Evolutionary conservation across 148 eudicot genomes (phyloP).

Genomic region (Spergularia marina): DNA sequence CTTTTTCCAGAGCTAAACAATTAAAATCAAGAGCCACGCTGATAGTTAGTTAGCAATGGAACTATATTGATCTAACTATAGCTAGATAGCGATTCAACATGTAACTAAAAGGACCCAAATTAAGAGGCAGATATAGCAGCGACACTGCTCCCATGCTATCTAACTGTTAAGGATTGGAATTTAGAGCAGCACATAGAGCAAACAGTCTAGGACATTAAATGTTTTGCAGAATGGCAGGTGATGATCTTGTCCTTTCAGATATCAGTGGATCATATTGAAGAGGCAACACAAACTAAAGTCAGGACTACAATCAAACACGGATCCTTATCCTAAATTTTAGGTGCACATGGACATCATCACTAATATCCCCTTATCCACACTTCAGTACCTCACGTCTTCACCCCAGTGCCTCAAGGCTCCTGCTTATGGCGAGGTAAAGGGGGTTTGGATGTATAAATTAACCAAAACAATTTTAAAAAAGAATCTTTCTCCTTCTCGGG

Average conservation of each 20-base stretch:
- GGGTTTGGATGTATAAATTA: no score
- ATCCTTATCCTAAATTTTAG: conserved; percentile 12
- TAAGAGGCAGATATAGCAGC: background rate
- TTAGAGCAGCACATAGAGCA: background rate
- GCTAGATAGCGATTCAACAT: background rate
- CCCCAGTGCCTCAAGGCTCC: no score
- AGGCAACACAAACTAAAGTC: background rate
- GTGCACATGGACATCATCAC: background rate
- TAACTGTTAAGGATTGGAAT: background rate
- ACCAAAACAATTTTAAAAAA: no score
- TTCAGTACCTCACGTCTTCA: background rate
- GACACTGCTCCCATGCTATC: conserved; percentile 1
- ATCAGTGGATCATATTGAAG: background rate
- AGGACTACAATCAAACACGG: background rate
- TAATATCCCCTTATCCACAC: background rate
- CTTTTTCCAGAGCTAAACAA: background rate
- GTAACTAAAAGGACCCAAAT: background rate
- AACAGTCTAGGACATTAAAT: background rate
- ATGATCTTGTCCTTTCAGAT: background rate
- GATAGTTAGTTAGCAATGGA: background rate
- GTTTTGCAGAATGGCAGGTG: background rate
- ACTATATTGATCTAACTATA: background rate
- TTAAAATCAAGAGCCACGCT: background rate
- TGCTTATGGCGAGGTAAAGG: no score
- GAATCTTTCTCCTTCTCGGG: no score